phyloP scores from a whole-genome alignment of 768 basidiomycete species.

The Pleurotus salmoneostramineus region DNA sequence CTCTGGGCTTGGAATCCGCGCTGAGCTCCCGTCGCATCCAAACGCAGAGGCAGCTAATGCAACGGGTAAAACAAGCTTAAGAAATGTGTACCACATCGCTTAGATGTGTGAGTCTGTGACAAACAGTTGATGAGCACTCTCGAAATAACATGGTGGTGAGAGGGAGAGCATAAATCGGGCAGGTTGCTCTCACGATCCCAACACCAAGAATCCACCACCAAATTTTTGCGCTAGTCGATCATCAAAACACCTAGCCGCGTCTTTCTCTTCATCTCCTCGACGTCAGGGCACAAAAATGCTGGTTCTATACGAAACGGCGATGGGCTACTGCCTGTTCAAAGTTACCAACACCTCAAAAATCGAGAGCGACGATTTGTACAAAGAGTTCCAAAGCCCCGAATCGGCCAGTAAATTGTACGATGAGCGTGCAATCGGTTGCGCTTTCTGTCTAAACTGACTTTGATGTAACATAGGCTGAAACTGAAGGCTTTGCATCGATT shows the following conservation, averaged over 20 bases:
- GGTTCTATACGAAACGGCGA: slow-evolving; percentile 92
- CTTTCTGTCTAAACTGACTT: slow-evolving; percentile 4
- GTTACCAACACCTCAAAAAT: slow-evolving; percentile 86
- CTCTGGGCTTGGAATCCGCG: too few species aligned
- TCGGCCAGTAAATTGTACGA: slow-evolving; percentile 76
- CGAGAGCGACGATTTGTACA: slow-evolving; percentile 80
- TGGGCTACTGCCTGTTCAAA: slow-evolving; percentile 98
- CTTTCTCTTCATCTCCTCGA: not conserved
- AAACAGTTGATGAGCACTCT: too few species aligned
- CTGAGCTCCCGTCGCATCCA: too few species aligned
- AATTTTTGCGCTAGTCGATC: slow-evolving; percentile 18
- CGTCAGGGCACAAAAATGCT: slow-evolving; percentile 57
- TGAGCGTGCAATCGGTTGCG: slow-evolving; percentile 35
- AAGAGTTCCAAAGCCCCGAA: slow-evolving; percentile 92
- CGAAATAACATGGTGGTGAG: too few species aligned
- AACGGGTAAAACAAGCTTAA: not conserved
- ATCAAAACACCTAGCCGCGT: slow-evolving; percentile 9
- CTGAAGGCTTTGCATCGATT: slow-evolving; percentile 95
- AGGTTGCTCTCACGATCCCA: too few species aligned
- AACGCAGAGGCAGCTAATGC: not conserved
- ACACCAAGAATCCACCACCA: slow-evolving; percentile 9
- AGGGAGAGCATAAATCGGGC: too few species aligned
- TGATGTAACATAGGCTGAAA: slow-evolving; percentile 62
- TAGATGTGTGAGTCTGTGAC: too few species aligned
- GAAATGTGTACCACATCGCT: too few species aligned